phyloP scores from a whole-genome alignment of 495 filamentous ascomycete genomes.

The Penicillium verhagenii region DNA sequence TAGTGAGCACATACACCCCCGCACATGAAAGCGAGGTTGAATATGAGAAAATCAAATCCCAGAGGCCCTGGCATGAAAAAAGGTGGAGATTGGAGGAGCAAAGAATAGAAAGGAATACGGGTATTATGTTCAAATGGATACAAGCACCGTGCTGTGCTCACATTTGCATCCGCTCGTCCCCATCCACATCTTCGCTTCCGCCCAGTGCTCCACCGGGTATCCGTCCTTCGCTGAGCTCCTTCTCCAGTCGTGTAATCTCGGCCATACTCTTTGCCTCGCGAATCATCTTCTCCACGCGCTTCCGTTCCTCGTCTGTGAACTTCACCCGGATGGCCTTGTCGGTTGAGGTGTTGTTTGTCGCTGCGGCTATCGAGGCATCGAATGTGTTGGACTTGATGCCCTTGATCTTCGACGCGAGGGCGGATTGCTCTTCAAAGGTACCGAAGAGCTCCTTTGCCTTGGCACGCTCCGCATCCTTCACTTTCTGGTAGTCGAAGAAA shows the following conservation, averaged over 20 bases:
- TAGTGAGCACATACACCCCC: conserved; percentile 20
- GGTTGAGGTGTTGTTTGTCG: conserved; percentile 41
- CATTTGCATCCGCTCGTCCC: conserved; percentile 35
- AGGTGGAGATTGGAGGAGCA: background rate
- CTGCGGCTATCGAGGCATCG: conserved; percentile 55
- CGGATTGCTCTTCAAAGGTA: conserved; percentile 68
- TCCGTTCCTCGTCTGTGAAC: conserved; percentile 67
- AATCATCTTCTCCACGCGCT: conserved; percentile 71
- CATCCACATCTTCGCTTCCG: conserved; percentile 34
- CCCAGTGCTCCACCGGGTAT: conserved; percentile 66
- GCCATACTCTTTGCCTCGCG: conserved; percentile 80
- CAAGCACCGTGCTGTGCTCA: conserved; percentile 16
- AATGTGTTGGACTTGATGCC: conserved; percentile 82
- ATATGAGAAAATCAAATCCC: conserved; percentile 16
- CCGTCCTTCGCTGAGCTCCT: conserved; percentile 81
- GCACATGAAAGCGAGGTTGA: conserved; percentile 12
- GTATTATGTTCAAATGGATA: conserved; percentile 13
- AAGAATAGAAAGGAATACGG: conserved; percentile 1
- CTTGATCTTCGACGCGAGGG: conserved; percentile 86
- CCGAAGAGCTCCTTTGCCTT: conserved; percentile 81
- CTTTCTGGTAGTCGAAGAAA: conserved; percentile 91
- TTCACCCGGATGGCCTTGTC: conserved; percentile 69
- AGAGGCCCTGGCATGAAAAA: conserved; percentile 11
- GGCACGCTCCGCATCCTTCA: conserved; percentile 78
- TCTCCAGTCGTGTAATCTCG: conserved; percentile 79